A percentile compares a stretch with the other conserved stretches of the same genome.
Evolutionary conservation across 306 rosid species (phyloP).

Genomic region (Citrullus amarus): DNA sequence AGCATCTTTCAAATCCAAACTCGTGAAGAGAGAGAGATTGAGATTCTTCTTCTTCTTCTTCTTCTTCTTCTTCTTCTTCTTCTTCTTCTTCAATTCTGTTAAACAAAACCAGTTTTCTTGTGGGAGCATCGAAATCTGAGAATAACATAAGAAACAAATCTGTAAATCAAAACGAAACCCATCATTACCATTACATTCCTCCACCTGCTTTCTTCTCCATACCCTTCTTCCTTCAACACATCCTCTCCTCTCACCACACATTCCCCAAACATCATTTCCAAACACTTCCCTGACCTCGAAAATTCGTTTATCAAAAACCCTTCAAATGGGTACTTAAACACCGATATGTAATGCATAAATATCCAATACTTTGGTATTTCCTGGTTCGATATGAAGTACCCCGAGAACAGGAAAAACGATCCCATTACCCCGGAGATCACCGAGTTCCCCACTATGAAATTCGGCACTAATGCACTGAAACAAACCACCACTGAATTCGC

Average conservation of each 20-base stretch:
- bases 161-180: conserved; percentile 70
- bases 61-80: background rate
- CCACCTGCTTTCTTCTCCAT: conserved; percentile 69
- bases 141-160: conserved; percentile 81
- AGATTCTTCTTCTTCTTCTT: too few species aligned
- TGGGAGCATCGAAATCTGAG: conserved; percentile 71
- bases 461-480: conserved; percentile 81
- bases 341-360: conserved; percentile 79
- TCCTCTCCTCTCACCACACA: conserved; percentile 55
- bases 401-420: conserved; percentile 84
- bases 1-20: background rate
- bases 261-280: conserved; percentile 57
- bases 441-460: conserved; percentile 92
- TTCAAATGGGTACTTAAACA: conserved; percentile 93
- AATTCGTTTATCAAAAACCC: conserved; percentile 87
- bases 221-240: conserved; percentile 71
- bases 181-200: conserved; percentile 67
- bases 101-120: conserved; percentile 27
- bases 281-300: conserved; percentile 71
- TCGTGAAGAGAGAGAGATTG: background rate
- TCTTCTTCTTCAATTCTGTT: background rate
- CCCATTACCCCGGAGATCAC: conserved; percentile 81
- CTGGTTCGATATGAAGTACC: conserved; percentile 74
- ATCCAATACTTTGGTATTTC: conserved; percentile 78
- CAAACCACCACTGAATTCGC: conserved; percentile 95